phyloP scores from a whole-genome alignment of 495 filamentous ascomycete species.

The Aspergillus diversus region DNA sequence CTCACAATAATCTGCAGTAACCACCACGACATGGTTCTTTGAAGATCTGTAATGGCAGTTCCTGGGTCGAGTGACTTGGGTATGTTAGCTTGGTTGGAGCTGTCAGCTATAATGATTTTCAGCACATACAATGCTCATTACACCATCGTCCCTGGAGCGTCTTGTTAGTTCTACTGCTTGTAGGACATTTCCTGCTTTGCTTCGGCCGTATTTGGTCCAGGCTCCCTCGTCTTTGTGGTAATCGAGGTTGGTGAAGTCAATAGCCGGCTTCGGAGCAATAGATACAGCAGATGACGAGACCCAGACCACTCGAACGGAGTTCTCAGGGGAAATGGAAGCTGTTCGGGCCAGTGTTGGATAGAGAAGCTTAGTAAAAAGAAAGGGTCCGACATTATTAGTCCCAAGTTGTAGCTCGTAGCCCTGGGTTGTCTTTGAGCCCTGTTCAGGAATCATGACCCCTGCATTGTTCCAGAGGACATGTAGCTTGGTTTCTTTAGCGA shows the following conservation, averaged over 20 bases:
- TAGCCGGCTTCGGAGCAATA: not conserved
- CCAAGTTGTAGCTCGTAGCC: constrained; percentile 71
- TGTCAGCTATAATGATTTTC: not conserved
- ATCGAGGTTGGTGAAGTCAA: not conserved
- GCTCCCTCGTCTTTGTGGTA: not conserved
- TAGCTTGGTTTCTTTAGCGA: constrained; percentile 27
- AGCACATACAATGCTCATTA: not conserved
- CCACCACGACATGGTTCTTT: not conserved
- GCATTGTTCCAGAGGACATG: constrained; percentile 70
- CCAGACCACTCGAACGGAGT: not conserved
- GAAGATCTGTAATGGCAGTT: not conserved
- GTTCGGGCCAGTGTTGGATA: constrained; percentile 51
- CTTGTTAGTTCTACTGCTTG: not conserved
- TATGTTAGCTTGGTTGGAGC: not conserved
- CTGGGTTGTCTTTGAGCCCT: constrained; percentile 48
- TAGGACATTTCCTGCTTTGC: not conserved
- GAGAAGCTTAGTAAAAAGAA: constrained; percentile 61
- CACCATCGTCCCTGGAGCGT: not conserved
- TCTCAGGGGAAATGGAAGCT: not conserved
- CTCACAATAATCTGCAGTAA: no score
- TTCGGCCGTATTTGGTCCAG: not conserved
- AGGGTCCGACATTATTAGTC: constrained; percentile 69
- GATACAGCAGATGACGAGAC: not conserved
- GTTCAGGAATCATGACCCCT: constrained; percentile 61
- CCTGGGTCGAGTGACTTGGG: not conserved